Percentiles rank a stretch among this genome's conserved stretches.
Conservation (phyloP, 1,284 basidiomycete genomes). For the Boletellus deceptivus region DNA sequence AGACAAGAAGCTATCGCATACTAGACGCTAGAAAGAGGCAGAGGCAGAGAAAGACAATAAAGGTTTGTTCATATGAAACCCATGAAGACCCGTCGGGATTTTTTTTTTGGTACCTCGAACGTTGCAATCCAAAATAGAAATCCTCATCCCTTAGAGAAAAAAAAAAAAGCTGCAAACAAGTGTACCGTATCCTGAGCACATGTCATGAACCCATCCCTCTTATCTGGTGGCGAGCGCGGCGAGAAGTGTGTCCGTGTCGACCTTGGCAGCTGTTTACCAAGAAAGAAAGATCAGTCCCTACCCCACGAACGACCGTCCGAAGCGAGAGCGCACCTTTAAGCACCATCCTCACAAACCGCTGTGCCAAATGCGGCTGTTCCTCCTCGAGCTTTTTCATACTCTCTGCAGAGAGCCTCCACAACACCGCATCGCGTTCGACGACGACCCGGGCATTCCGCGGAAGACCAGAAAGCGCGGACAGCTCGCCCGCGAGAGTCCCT, state of each 20-base stretch:
- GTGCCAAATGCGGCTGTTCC: slow-evolving; percentile 65
- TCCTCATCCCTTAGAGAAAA: not conserved
- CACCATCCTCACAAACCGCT: slow-evolving; percentile 69
- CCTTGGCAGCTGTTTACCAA: slow-evolving; percentile 60
- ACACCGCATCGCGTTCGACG: slow-evolving; percentile 71
- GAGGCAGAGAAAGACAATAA: no score
- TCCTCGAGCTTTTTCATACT: slow-evolving; percentile 59
- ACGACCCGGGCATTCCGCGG: slow-evolving; percentile 83
- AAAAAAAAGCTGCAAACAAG: no score
- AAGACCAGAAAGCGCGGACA: slow-evolving; percentile 76
- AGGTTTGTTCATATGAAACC: not conserved
- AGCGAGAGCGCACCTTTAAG: slow-evolving; percentile 60
- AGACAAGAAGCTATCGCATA: slow-evolving; percentile 16
- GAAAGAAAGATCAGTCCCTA: not conserved
- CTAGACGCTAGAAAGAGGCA: not conserved
- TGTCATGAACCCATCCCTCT: slow-evolving; percentile 3
- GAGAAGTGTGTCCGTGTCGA: slow-evolving; percentile 74
- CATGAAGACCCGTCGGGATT: not conserved
- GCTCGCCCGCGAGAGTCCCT: slow-evolving; percentile 86
- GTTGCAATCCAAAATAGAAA: not conserved
- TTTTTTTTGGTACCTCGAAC: no score
- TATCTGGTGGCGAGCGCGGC: slow-evolving; percentile 70
- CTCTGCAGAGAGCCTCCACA: slow-evolving; percentile 76
- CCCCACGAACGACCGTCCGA: no score
- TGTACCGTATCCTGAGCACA: not conserved